Base-by-base conservation (phyloP, 176 grass and related monocot genomes). In the Carex kokanica region DNA sequence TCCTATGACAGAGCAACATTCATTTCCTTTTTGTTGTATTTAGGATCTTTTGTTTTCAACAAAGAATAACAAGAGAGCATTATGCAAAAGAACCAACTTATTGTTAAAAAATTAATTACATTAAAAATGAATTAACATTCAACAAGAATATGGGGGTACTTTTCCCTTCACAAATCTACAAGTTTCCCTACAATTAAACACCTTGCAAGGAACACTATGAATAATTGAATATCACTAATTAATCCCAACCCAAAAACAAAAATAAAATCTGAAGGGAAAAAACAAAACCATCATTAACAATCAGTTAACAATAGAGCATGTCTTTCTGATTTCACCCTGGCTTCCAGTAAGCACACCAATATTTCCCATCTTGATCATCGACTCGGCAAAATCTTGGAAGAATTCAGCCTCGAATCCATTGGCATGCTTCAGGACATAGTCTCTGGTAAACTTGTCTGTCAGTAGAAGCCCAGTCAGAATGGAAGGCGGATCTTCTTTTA, bases 401-500 rank as follows among this genome's bases (percentile, higher is more conserved):
- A 64, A 64, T 31, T 64, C 61, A 64, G 24, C 14, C 9, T 64
- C 61, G 1, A 64, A 64, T 64, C 61, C 61, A 11, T 97, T 16
- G 24, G 92, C 92, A 31, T 94, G 94, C 14, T 81, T 84, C 67
- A 78, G 57, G 40, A 97, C 87, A 65, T 94, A 92, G 20, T 88
- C 70, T 74, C 81, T 93, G 25, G 92, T 89, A 74, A 78, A 60
- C 0, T 16, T 32, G 64, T 94, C 16, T 9, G 88, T 83, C 62
- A 97, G 87, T 0, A 97, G 92, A 0, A n/a, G 87, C 89, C 64
- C 84, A 85, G 60, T 97, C 92, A 18, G 94, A 92, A 64, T 94
- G 83, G 88, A 97, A 97, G 41, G 92, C 66, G 11, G 88, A 92
- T 69, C 90, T 82, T 11, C 85, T 83, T 87, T 91, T 91, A 69